Evolutionary conservation across 2,329 filamentous ascomycete species (phyloP), one percentile per base, ranked within the genome.

Genomic region (Aureobasidium sp.): DNA sequence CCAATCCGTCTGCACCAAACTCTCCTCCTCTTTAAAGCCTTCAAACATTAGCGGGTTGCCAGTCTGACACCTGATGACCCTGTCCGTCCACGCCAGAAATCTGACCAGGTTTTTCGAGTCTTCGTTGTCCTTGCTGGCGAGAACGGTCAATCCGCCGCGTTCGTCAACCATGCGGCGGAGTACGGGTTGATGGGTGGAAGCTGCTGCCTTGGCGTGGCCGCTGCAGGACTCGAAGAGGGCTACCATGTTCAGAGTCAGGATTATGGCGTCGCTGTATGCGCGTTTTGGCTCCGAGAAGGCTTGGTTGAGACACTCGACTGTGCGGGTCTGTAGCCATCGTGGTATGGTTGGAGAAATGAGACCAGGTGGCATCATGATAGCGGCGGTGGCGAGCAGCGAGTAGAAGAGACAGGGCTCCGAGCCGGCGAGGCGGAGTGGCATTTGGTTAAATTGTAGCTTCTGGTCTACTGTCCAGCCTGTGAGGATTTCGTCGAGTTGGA

Each of bases 351-450:
- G 46, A 13, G 27, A 29, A 15, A 53, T 33, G 9, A 58, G 46
- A 46, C 38, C 47, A 10, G 47, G 38, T 11, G 46, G 46, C 38
- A 60, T 51, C 58, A 60, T 60, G 31, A 51, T 40, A 11, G 47
- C 13, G 7, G 58, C 47, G 17, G n/a, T 54, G 10, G 58, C 38
- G n/a, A 60, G 35, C 3, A 60, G 10, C 10, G 47, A 27, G 46
- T 53, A 60, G 40, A 60, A 54, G 15, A 60, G 47, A 15, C 47
- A 49, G 17, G 47, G 58, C 31, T 60, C 58, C 9, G 37, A 38
- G 19, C 29, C 38, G 25, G 58, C 47, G 13, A 60, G 46, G 5
- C 47, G 47, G 2, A 60, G 38, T 6, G 47, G 46, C 46, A 60
- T 47, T 6, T 29, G 31, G n/a, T 49, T 49, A 23, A 58, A 58